phyloP scores from a whole-genome alignment of 805 yeast genomes.

The Saccharomycopsis javanensis region DNA sequence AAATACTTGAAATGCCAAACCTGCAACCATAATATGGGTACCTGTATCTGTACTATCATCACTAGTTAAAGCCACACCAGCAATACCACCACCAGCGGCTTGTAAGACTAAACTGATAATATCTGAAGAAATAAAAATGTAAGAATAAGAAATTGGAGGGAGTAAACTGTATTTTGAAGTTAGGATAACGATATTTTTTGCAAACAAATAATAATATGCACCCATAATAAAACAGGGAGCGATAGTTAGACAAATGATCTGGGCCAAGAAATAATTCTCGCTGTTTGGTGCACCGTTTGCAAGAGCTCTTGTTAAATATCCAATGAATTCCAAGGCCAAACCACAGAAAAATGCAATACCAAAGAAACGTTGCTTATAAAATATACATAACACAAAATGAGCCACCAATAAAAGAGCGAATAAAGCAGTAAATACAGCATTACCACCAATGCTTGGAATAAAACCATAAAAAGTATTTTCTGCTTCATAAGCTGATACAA shows the following conservation, averaged over 20 bases:
- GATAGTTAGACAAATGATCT: slow-evolving; percentile 58
- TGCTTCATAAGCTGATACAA: background rate
- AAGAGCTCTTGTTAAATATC: slow-evolving; percentile 53
- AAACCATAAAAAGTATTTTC: background rate
- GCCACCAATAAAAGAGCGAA: slow-evolving; percentile 38
- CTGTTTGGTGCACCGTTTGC: slow-evolving; percentile 30
- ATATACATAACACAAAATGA: slow-evolving; percentile 36
- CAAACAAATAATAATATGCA: slow-evolving; percentile 65
- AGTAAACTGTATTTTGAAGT: slow-evolving; percentile 43
- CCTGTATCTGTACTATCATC: slow-evolving; percentile 29
- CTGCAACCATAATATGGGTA: slow-evolving; percentile 65
- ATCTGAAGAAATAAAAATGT: slow-evolving; percentile 59
- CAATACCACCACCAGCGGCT: slow-evolving; percentile 70
- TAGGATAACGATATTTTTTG: slow-evolving; percentile 53
- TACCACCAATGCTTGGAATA: slow-evolving; percentile 35
- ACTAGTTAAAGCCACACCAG: slow-evolving; percentile 31
- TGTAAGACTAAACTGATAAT: slow-evolving; percentile 55
- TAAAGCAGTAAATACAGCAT: slow-evolving; percentile 44
- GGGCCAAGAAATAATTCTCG: slow-evolving; percentile 43
- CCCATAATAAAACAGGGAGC: slow-evolving; percentile 84
- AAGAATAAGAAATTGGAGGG: slow-evolving; percentile 37
- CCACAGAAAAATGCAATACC: slow-evolving; percentile 48
- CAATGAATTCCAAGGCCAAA: slow-evolving; percentile 49
- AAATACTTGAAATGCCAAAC: slow-evolving; percentile 66
- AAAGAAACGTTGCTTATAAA: slow-evolving; percentile 56